Base-by-base conservation (phyloP, 352 stramenopile genomes). In the Phytophthora cactorum region DNA sequence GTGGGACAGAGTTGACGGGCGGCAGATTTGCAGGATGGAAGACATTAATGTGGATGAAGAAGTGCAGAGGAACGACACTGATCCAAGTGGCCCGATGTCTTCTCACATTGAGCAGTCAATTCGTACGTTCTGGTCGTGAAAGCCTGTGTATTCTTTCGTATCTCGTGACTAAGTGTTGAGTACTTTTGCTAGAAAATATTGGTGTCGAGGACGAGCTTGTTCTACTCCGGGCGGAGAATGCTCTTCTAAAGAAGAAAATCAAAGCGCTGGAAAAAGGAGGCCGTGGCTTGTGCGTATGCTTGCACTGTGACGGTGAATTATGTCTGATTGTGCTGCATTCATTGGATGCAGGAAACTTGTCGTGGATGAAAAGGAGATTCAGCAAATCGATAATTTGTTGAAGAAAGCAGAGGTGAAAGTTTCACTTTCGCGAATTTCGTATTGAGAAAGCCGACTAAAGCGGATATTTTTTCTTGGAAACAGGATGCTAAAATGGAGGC, bases 401-500 rank as follows among this genome's bases (percentile, higher is more conserved):
- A 85, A 88, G 67, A 91, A 87, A 77, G 87, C 87, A 39, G 82
- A 90, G 57, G 77, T 83, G 36, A 6, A n/a, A 12, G 17, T 22
- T 45, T 0, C 1, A 17, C 11, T 10, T 6, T 31, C 9, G 12
- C 29, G 41, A 22, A 31, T 27, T 34, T 31, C 27, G 5, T 0
- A 1, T 47, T 29, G 31, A 47, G n/a, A 47, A 47, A 10, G 15
- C 9, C 6, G n/a, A 47, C n/a, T 22, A 47, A 47, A 6, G 39
- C 4, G 17, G 2, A 11, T 45, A 12, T n/a, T 22, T 45, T 22
- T 5, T 15, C 2, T 11, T 9, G 41, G n/a, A 5, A 41, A 43
- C 57, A 88, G 81, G 75, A 92, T 31, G 87, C 87, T 8, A 95
- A 95, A 39, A 60, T 74, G 8, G 87, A 95, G 49, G 84, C 87